phyloP scores from a whole-genome alignment of 495 filamentous ascomycete species.

The Staphylotrichum tortipilum region DNA sequence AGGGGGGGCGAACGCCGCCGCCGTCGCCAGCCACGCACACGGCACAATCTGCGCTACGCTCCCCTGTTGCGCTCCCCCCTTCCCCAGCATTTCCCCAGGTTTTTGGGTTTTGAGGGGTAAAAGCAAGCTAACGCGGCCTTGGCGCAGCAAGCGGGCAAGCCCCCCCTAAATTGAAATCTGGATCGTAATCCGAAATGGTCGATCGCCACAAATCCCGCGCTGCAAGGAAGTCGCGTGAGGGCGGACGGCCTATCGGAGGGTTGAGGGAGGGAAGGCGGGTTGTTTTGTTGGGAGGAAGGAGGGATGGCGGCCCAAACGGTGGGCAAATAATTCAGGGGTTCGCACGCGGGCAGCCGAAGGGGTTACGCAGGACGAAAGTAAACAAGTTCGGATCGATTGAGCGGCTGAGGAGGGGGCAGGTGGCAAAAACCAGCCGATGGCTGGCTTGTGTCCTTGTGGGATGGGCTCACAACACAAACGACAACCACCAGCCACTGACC shows the following conservation, averaged over 20 bases:
- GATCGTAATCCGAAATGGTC: neutral
- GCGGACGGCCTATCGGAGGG: neutral
- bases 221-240: neutral
- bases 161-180: neutral
- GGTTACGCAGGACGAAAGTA: too few relatives aligned
- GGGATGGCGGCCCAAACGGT: too few relatives aligned
- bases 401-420: too few relatives aligned
- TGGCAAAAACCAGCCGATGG: too few relatives aligned
- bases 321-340: neutral
- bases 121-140: constrained; percentile 1
- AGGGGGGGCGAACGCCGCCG: neutral
- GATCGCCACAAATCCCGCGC: neutral
- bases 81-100: constrained; percentile 1
- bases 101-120: constrained; percentile 9
- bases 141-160: constrained; percentile 2
- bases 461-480: too few relatives aligned
- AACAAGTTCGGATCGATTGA: too few relatives aligned
- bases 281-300: neutral
- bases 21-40: too few relatives aligned
- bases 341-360: neutral
- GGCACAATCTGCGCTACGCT: too few relatives aligned
- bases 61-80: too few relatives aligned
- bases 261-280: too few relatives aligned
- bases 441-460: too few relatives aligned
- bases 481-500: too few relatives aligned